These are phyloP conservation scores for Auriscalpium microsporum DNA, from an alignment of 768 basidiomycete species.

Conservation along the genomic window DNA sequence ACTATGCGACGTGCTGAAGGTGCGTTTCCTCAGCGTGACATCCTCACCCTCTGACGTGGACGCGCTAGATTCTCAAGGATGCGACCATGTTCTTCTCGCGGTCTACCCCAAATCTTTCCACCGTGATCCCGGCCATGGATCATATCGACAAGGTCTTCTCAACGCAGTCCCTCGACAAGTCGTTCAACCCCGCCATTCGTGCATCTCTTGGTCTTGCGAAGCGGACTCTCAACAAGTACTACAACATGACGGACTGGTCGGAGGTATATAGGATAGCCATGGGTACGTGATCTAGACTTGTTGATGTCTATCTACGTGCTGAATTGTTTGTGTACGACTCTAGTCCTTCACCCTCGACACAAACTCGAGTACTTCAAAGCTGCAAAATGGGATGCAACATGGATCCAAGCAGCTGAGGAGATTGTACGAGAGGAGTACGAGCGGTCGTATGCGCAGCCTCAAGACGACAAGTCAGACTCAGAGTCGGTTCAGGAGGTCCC, in stretches of 20 bases:
- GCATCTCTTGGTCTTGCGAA: background rate
- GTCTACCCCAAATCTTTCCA: slow-evolving; percentile 19
- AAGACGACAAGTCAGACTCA: no score
- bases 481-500: no score
- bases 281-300: no score
- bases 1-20: background rate
- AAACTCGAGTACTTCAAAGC: slow-evolving; percentile 28
- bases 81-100: slow-evolving; percentile 27
- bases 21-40: no score
- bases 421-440: slow-evolving; percentile 18
- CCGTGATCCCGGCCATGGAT: slow-evolving; percentile 33
- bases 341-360: slow-evolving; percentile 29
- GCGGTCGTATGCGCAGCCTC: background rate
- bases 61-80: slow-evolving; percentile 31
- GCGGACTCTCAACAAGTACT: background rate
- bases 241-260: background rate
- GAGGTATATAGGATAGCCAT: background rate
- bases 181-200: background rate
- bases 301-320: no score
- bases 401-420: slow-evolving; percentile 22
- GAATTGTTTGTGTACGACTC: background rate
- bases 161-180: background rate
- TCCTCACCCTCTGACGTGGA: no score
- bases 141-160: slow-evolving; percentile 18
- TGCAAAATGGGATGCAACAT: slow-evolving; percentile 21